These are phyloP conservation scores for Phoenix dactylifera DNA, from an alignment of 176 grass and related monocot species.

Conservation along the genomic window DNA sequence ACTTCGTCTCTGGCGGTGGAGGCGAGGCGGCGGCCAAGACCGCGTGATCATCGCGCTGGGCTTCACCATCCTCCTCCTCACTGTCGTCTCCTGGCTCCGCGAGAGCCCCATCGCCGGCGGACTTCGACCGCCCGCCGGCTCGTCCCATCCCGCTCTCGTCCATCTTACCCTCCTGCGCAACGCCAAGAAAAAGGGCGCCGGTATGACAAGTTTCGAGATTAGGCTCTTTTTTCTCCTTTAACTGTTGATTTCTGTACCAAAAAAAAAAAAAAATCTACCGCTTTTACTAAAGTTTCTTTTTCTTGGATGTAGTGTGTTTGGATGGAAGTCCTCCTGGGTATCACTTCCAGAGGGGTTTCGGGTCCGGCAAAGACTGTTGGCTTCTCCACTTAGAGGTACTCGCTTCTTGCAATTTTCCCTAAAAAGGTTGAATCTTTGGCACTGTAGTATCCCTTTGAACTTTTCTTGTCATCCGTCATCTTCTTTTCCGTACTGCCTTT, in stretches of 20 bases:
- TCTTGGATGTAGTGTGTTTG: slow-evolving; percentile 51
- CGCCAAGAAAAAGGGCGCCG: slow-evolving; percentile 62
- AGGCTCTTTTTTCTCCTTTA: background rate
- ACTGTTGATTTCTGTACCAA: background rate
- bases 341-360: slow-evolving; percentile 54
- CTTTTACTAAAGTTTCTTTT: background rate
- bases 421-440: background rate
- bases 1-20: slow-evolving; percentile 50
- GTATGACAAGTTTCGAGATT: slow-evolving; percentile 15
- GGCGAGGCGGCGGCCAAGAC: slow-evolving; percentile 30
- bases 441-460: too few species aligned
- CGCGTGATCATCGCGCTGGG: slow-evolving; percentile 17
- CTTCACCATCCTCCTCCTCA: slow-evolving; percentile 26
- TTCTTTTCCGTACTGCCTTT: too few species aligned
- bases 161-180: slow-evolving; percentile 47
- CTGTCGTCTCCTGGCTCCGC: slow-evolving; percentile 26
- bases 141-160: slow-evolving; percentile 33
- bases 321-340: slow-evolving; percentile 56
- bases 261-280: too few species aligned
- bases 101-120: slow-evolving; percentile 27
- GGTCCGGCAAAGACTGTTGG: slow-evolving; percentile 36
- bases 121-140: background rate
- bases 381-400: slow-evolving; percentile 63
- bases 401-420: background rate
- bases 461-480: too few species aligned